Evolutionary conservation across 1,284 basidiomycete genomes (phyloP), one percentile per base, ranked within the genome.

Genomic region (Macrocystidia cucumis): DNA sequence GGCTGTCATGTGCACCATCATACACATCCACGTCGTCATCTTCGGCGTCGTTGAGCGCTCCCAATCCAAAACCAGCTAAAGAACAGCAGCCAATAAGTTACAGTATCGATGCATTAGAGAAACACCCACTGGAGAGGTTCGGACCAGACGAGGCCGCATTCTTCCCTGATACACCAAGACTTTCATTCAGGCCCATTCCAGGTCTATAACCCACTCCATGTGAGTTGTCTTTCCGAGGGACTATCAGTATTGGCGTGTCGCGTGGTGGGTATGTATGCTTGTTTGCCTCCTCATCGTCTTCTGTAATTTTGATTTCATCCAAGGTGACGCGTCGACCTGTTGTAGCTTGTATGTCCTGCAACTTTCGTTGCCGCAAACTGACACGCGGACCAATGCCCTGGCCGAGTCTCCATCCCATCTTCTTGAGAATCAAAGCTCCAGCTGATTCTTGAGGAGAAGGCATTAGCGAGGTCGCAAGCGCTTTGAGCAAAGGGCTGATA

Each of bases 331-430:
- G 49, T 32, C 56, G 47, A 32, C 65, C 59, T 7, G 56, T 52
- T 40, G 65, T 45, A 37, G 65, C 61, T 51, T 72, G 59, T 22
- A 71, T 49, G 48, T 86, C 78, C 52, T 92, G 88, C 11, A 77
- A 63, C 44, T 72, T 75, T 24, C 84, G 74, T 51, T 88, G 80
- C 24, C 76, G 70, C 38, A 84, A 74, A 1, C 89, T 80, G n/a
- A 98, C 66, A 5, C 92, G 77, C 1, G 92, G 91, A 0, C 95
- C 95, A 17, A 98, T 77, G 3, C 92, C 95, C 56, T 96, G 91
- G 0, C 93, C 95, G 0, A 80, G 61, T 38, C 83, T 72, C 95
- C 95, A 98, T 0, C 95, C 95, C 80, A 98, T 95, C 57, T 91
- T 92, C 59, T 82, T 83, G 32, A 98, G 70, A 3, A 98, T 77